These are phyloP conservation scores for Epichloe hybrida DNA, from an alignment of 2,329 filamentous ascomycete genomes.

Conservation along the genomic window DNA sequence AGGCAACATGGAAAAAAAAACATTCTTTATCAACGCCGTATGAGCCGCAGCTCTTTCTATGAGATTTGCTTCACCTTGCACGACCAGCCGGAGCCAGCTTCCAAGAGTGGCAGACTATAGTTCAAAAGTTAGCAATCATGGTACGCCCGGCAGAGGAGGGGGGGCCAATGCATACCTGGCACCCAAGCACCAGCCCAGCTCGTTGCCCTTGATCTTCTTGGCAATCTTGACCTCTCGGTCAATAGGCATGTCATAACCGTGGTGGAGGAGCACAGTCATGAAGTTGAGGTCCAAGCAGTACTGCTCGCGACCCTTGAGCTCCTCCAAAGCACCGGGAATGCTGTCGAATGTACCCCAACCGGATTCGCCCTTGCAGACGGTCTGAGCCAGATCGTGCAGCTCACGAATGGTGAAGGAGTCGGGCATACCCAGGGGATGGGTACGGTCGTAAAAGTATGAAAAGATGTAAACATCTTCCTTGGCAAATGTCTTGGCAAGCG, in stretches of 20 bases:
- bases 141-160: neutral
- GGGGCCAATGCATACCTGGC: conserved; percentile 56
- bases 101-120: conserved; percentile 65
- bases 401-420: conserved; percentile 88
- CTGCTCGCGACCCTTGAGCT: conserved; percentile 72
- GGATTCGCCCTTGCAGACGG: conserved; percentile 67
- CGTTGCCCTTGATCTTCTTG: conserved; percentile 96
- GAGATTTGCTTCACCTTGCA: conserved; percentile 71
- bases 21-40: neutral
- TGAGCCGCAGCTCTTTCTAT: conserved; percentile 20
- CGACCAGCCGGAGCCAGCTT: conserved; percentile 73
- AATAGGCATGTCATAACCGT: conserved; percentile 95
- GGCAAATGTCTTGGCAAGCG: conserved; percentile 80
- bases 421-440: conserved; percentile 90
- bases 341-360: conserved; percentile 71
- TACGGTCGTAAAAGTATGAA: conserved; percentile 96
- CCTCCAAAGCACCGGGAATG: conserved; percentile 63
- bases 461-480: conserved; percentile 91
- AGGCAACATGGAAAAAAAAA: too few relatives aligned
- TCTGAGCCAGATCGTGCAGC: conserved; percentile 70
- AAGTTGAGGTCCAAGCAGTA: conserved; percentile 94
- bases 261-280: conserved; percentile 85
- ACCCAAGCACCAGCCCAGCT: conserved; percentile 94
- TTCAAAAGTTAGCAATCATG: conserved; percentile 7
- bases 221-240: conserved; percentile 93